Base-by-base conservation (phyloP, 2,329 filamentous ascomycete species). In the Daldinia sp. region DNA sequence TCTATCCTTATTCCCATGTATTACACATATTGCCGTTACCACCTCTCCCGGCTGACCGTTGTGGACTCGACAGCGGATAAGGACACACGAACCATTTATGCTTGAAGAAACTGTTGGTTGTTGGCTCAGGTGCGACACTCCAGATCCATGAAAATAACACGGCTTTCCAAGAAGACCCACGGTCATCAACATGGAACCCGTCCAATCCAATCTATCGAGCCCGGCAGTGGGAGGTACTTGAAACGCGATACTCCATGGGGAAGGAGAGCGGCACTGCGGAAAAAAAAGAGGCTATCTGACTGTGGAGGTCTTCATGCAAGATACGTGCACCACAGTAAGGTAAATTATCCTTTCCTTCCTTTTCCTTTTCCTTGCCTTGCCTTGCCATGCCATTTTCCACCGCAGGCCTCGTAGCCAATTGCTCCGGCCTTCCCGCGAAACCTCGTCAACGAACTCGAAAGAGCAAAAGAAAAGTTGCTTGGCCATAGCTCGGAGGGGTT, bases 241-340 rank as follows among this genome's bases (percentile, higher is more conserved):
- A 68, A 72, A 72, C 67, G 60, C 59, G 33, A 67, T 56, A 68
- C 70, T 72, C 68, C 68, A 70, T 68, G 65, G 68, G 65, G 68
- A 68, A 70, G 65, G 70, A 68, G 60, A 65, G 65, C 67, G 33
- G 30, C 12, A 60, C 63, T 35, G 66, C 56, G 63, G 69, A 51
- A 69, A 59, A 65, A 53, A 50, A 39, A 57, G 23, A 57, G 20
- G 54, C 54, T 57, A 57, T 57, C 50, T 63, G 54, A 54, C 41
- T 68, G 65, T 68, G 67, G 67, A 68, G 62, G 67, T 59, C 48
- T 30, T 70, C 65, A 68, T 68, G 68, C 65, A 63, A 70, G 65
- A 68, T 65, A 70, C 39, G 55, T 60, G 61, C 59, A 63, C 62
- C 26, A 20, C 46, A 60, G 39, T 54, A 54, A 54, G 56, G 60